Percentiles rank a stretch among this genome's conserved stretches.
Conservation (phyloP, 352 stramenopile genomes). For the Phytophthora macrochlamydospora region DNA sequence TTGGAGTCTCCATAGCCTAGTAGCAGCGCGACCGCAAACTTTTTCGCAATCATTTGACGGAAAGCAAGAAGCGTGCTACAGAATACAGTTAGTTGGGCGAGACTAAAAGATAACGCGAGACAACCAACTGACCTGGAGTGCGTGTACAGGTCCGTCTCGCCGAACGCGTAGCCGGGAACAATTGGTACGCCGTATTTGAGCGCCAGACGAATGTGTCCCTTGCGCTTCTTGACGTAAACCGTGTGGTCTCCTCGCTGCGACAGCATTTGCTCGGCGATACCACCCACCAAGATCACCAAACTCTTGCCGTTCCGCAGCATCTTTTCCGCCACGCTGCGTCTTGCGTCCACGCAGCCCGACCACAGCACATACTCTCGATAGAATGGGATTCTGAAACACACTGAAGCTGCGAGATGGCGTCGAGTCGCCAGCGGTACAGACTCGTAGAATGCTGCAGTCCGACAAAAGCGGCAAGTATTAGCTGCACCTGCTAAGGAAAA, state of each 20-base stretch:
- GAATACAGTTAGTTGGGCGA: neutral
- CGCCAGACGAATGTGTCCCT: slow-evolving; percentile 81
- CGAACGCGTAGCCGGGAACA: slow-evolving; percentile 82
- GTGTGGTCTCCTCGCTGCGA: slow-evolving; percentile 71
- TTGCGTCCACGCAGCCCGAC: slow-evolving; percentile 78
- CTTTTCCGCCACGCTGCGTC: slow-evolving; percentile 65
- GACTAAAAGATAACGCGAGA: no score
- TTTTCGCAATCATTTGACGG: slow-evolving; percentile 70
- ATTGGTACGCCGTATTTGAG: slow-evolving; percentile 78
- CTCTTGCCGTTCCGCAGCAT: slow-evolving; percentile 74
- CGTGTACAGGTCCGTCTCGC: slow-evolving; percentile 85
- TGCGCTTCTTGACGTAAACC: slow-evolving; percentile 82
- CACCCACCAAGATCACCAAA: slow-evolving; percentile 80
- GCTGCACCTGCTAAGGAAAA: neutral
- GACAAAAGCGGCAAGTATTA: slow-evolving; percentile 1
- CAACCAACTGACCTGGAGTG: slow-evolving; percentile 49
- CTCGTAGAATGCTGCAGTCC: slow-evolving; percentile 66
- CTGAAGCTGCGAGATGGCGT: slow-evolving; percentile 70
- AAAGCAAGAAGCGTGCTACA: slow-evolving; percentile 58
- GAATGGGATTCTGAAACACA: slow-evolving; percentile 78
- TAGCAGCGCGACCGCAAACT: slow-evolving; percentile 66
- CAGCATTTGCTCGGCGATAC: slow-evolving; percentile 87
- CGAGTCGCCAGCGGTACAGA: slow-evolving; percentile 61
- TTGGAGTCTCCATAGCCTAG: slow-evolving; percentile 65
- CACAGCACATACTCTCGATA: slow-evolving; percentile 83